Base-by-base conservation (phyloP, 768 basidiomycete genomes). In the Boletus rex-veris region DNA sequence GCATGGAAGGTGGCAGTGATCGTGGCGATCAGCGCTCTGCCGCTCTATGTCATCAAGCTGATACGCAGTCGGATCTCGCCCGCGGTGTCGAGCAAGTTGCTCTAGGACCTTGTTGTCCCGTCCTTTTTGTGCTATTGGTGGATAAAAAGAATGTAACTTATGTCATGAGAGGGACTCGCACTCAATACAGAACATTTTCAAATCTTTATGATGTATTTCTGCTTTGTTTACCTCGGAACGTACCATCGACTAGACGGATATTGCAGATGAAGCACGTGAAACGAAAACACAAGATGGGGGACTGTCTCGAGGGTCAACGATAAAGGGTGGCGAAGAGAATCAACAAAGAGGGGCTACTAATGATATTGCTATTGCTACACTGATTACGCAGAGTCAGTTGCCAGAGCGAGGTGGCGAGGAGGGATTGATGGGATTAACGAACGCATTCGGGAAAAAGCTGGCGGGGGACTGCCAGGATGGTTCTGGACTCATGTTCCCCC, bases 1-100 rank as follows among this genome's bases (percentile, higher is more conserved):
- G 83, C 85, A 19, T 95, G 91, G 92, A 98, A 98, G 73, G 90
- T 97, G 12, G 89, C 89, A 0, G 83, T 96, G 44, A 97, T 98
- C 64, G 94, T 99, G 3, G 92, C 89, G 7, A 82, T 99, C 72
- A 96, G 93, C 61, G 89, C 94, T 7, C 76, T 96, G 57, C 97
- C 97, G 7, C 73, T 99, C 40, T 97, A 89, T 68, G 79, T 96
- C 60, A 83, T 96, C 76, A 98, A 97, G 72, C 68, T 88, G 55
- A 85, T 96, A 61, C 84, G 86, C 62, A 84, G 86, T 74, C 80
- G 88, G 68, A 76, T 98, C 52, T 88, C 93, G 14, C 97, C 97
- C 42, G 93, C 96, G 41, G 88, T 88, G 45, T 96, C 93, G 58
- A 92, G 90, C 72, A 99, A 99, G 74, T 73, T 98, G 66, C 70